Evolutionary conservation across 257 asterid genomes (phyloP), one percentile per base, ranked within the genome.

Genomic region (Voacanga thouarsii): DNA sequence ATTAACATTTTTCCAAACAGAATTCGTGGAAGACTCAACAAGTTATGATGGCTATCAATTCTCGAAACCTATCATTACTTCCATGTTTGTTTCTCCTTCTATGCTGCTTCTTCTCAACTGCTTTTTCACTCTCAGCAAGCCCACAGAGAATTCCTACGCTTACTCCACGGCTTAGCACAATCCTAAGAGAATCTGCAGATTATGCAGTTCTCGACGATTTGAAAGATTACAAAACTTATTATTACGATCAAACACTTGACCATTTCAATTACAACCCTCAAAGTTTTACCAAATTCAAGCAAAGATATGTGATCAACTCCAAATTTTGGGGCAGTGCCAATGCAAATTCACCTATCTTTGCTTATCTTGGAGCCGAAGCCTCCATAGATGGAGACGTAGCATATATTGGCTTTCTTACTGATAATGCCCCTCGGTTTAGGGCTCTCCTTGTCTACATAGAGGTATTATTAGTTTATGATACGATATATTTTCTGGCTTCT

Each of bases 221-320:
- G 5, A 14, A 80, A 15, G 90, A 86, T 39, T 88, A 60, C 24
- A 64, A 82, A 77, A 81, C 88, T 33, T 81, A 84, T 33, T 90
- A 63, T n/a, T 94, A 90, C 78, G 77, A 24, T 1, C 98, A 94
- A 80, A 90, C 96, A 0, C 81, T 94, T 21, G 98, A 94, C 79
- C 98, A 94, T 72, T 94, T 94, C 82, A 92, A 92, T 80, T 94
- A 84, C 18, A 87, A 86, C 55, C 90, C 96, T 3, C 61, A 81
- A 21, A 89, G 97, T 69, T 92, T 87, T 74, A 78, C 83, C 39
- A 88, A 85, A 19, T 94, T 93, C 84, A 63, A 75, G 6, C 97
- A 91, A 71, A 87, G 76, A 83, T 93, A 89, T 33, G 81, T 88
- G 1, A 79, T 90, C 12, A 85, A 79, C 75, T 82, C 84, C 16